Percentiles rank a stretch among this genome's conserved stretches.
Evolutionary conservation across 164 flowering plant species (phyloP).

Genomic region (Stephania yunnanensis): DNA sequence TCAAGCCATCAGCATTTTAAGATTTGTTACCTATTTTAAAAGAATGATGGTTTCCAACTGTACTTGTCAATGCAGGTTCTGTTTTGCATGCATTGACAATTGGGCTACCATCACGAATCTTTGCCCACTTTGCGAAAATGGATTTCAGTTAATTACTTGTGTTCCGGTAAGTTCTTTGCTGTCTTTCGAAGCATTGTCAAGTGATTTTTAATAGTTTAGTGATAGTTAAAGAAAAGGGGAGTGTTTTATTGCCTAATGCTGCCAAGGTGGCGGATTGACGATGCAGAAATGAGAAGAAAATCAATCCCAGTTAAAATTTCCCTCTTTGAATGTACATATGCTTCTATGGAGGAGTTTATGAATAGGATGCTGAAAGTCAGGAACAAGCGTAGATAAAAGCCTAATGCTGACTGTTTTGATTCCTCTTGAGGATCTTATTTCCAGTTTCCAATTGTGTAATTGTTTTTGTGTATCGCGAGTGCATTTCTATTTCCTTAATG

Average conservation of each 20-base stretch:
- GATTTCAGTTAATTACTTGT: conserved; percentile 88
- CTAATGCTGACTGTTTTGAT: background rate
- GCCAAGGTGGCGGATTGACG: background rate
- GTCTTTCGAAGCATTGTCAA: background rate
- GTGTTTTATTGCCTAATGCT: background rate
- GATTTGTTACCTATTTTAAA: background rate
- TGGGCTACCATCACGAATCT: conserved; percentile 96
- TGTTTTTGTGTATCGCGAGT: background rate
- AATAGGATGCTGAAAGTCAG: background rate
- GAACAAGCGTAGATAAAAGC: background rate
- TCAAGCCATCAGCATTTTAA: background rate
- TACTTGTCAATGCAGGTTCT: conserved; percentile 61
- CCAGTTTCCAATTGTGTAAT: background rate
- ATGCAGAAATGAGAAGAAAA: background rate
- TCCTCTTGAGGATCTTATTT: background rate
- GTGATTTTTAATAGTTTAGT: background rate
- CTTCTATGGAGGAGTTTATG: background rate
- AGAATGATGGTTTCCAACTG: background rate
- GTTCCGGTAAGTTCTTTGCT: conserved; percentile 69
- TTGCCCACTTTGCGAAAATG: conserved; percentile 94
- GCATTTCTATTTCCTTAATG: background rate
- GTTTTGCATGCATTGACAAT: conserved; percentile 95
- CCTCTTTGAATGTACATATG: background rate
- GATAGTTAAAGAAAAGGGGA: background rate
- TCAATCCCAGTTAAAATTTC: background rate